Base-by-base conservation (phyloP, 805 yeast genomes). In the Ascoidea asiatica region DNA sequence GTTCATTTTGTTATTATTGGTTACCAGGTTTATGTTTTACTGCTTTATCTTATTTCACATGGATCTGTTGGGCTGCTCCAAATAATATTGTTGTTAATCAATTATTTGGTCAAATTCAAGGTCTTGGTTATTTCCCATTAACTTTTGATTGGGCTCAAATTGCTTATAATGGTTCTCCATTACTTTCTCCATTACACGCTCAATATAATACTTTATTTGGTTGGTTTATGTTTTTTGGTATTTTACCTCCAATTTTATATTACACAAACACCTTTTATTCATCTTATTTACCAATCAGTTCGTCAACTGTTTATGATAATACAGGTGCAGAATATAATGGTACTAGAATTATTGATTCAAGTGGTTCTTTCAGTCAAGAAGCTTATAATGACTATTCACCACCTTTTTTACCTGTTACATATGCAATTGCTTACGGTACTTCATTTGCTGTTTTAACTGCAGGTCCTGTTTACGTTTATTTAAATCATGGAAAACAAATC, bases 101-200 rank as follows among this genome's bases (percentile, higher is more conserved):
- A 53, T 62, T 81, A 17, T 80, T 81, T 51, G 90, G 90, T 42
- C 65, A 73, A 5, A 49, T 61, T 7, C 61, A 74, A 15, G 89
- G 89, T 13, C 61, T 80, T 47, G 87, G 85, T 19, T 54, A 78
- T 56, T 58, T 78, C 50, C 88, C 88, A 8, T 56, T 79, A 40
- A 74, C 82, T 17, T 78, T 81, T 53, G 86, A 80, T 59, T 81
- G 85, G 85, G 72, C 72, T 53, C 76, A 75, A 54, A 64, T 79
- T 38, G 70, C 77, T 6, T 72, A 68, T 59, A 61, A 74, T 49
- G 79, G 79, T 17, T 73, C 79, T 19, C 86, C 87, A 8, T 66
- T 81, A 55, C 66, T 77, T 44, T 80, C 84, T 7, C 86, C 87
- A 18, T 63, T 69, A 19, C 64, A 66, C 44, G 69, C 72, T 4